A percentile compares a stretch with the other conserved stretches of the same genome.
Conservation (phyloP, 768 basidiomycete genomes). For the Pisolithus marmoratus region DNA sequence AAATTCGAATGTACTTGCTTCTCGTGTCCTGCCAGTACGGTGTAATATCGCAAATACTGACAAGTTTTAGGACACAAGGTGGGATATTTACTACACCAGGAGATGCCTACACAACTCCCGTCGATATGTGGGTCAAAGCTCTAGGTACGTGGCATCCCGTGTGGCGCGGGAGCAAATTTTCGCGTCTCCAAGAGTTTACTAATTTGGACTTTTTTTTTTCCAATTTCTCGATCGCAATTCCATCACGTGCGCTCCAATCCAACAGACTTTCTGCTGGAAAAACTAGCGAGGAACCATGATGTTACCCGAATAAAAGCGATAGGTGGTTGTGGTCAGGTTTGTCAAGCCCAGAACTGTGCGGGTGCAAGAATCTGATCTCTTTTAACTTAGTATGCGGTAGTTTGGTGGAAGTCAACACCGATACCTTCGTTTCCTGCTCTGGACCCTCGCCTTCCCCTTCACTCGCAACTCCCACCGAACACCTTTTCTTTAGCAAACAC, state of each 20-base stretch:
- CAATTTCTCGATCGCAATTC: slow-evolving; percentile 25
- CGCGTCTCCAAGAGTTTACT: slow-evolving; percentile 30
- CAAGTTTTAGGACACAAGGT: slow-evolving; percentile 61
- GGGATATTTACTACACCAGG: slow-evolving; percentile 84
- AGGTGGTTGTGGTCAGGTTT: slow-evolving; percentile 75
- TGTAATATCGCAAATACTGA: slow-evolving; percentile 12
- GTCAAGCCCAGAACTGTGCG: slow-evolving; percentile 10
- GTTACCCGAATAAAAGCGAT: slow-evolving; percentile 66
- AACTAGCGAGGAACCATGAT: slow-evolving; percentile 65
- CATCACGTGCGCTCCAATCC: slow-evolving; percentile 21
- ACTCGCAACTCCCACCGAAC: slow-evolving; percentile 61
- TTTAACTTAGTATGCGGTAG: slow-evolving; percentile 54
- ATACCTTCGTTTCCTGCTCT: slow-evolving; percentile 67
- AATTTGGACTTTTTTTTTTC: slow-evolving; percentile 29
- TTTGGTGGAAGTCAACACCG: slow-evolving; percentile 84
- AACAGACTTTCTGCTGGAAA: slow-evolving; percentile 72
- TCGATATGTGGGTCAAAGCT: slow-evolving; percentile 88
- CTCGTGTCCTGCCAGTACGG: too few species aligned
- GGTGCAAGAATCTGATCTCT: slow-evolving; percentile 3
- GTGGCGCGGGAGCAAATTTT: slow-evolving; percentile 57
- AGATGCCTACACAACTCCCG: slow-evolving; percentile 81
- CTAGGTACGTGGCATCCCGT: slow-evolving; percentile 67
- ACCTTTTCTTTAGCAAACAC: slow-evolving; percentile 70
- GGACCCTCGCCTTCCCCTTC: slow-evolving; percentile 64
- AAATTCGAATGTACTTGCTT: too few species aligned